Conservation (phyloP, 2,329 filamentous ascomycete genomes). For the Tothia fuscella region DNA sequence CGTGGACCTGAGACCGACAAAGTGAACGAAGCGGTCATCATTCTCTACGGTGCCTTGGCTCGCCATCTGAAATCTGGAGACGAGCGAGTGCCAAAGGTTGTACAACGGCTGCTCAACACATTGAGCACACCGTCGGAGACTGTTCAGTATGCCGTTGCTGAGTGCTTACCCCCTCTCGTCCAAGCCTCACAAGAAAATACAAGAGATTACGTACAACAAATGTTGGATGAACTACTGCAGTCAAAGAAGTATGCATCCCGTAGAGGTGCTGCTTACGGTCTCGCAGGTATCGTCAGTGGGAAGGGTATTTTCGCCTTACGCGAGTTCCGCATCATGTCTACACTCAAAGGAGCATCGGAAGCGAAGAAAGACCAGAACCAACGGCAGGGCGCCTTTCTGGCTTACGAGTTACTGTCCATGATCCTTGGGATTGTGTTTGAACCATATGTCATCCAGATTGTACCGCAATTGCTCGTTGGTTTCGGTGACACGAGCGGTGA, state of each 20-base stretch:
- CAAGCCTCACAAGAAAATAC: conserved; percentile 67
- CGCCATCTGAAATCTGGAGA: conserved; percentile 80
- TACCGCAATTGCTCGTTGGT: conserved; percentile 76
- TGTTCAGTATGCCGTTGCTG: conserved; percentile 91
- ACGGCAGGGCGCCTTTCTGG: conserved; percentile 76
- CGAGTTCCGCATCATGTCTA: conserved; percentile 76
- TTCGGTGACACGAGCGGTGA: conserved; percentile 84
- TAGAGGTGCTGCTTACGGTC: conserved; percentile 85
- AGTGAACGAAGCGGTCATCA: conserved; percentile 93
- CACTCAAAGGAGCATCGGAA: conserved; percentile 70
- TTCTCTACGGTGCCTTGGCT: conserved; percentile 89
- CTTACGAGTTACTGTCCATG: conserved; percentile 79
- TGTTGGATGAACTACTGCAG: conserved; percentile 71
- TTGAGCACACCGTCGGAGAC: conserved; percentile 91
- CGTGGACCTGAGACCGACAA: conserved; percentile 73
- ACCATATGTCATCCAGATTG: conserved; percentile 90
- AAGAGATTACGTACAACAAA: conserved; percentile 65
- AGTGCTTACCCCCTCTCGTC: conserved; percentile 86
- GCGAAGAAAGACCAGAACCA: conserved; percentile 90
- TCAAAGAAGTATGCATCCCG: conserved; percentile 88
- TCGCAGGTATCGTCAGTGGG: conserved; percentile 83
- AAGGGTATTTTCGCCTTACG: conserved; percentile 70
- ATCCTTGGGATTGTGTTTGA: conserved; percentile 85
- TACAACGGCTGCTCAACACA: conserved; percentile 74
- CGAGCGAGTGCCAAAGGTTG: conserved; percentile 72